Percentiles rank a stretch among this genome's conserved stretches.
These are phyloP conservation scores for Alternaria gaisen DNA, from an alignment of 2,329 filamentous ascomycete genomes.

Conservation along the genomic window DNA sequence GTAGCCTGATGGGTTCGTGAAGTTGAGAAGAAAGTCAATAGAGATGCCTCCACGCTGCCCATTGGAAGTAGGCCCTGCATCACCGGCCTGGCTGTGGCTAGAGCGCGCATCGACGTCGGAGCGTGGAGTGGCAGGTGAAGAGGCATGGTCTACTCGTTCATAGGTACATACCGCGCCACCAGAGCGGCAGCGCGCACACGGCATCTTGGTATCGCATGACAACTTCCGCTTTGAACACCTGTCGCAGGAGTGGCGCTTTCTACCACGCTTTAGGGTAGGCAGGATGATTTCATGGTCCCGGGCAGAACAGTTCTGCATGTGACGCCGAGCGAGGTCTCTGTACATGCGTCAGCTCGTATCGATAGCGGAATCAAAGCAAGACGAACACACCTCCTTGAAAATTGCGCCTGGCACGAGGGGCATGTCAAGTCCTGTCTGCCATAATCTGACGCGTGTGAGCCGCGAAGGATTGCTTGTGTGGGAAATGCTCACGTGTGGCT, in stretches of 20 bases:
- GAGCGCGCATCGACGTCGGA: neutral
- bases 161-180: neutral
- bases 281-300: neutral
- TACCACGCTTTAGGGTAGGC: neutral
- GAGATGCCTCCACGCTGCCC: neutral
- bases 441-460: neutral
- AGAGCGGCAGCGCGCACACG: neutral
- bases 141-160: neutral
- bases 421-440: constrained; percentile 1
- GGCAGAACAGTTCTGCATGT: neutral
- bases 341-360: neutral
- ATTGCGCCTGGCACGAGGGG: neutral
- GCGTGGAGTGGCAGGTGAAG: neutral
- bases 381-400: neutral
- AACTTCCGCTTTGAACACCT: neutral
- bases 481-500: neutral
- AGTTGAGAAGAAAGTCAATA: neutral
- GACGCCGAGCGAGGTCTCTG: neutral
- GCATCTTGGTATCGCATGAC: neutral
- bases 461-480: neutral
- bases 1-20: neutral
- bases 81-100: neutral
- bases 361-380: neutral
- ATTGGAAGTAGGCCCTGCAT: no score
- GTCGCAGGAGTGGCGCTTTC: neutral